A percentile compares a stretch with the other conserved stretches of the same genome.
These are phyloP conservation scores for Nitzschia inconspicua DNA, from an alignment of 108 stramenopile species.

Conservation along the genomic window DNA sequence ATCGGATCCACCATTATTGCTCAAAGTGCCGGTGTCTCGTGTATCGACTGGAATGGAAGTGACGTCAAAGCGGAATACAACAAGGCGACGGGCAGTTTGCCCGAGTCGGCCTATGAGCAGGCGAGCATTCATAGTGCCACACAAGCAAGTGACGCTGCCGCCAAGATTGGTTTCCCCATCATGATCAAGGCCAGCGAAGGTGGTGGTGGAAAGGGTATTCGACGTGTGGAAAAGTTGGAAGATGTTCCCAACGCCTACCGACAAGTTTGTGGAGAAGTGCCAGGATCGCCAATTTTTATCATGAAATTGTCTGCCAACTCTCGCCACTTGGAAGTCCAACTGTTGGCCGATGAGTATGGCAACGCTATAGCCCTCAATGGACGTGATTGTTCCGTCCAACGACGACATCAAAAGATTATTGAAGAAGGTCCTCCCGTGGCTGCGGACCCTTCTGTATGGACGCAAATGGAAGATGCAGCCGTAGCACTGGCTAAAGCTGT, in stretches of 20 bases:
- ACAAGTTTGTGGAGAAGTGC: conserved; percentile 98
- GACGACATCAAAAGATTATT: conserved; percentile 98
- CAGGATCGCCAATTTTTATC: conserved; percentile 98
- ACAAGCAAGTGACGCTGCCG: conserved; percentile 75
- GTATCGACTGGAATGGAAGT: conserved; percentile 97
- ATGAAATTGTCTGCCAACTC: conserved; percentile 90
- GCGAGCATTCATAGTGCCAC: conserved; percentile 81
- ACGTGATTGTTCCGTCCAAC: conserved; percentile 98
- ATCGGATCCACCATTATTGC: conserved; percentile 99
- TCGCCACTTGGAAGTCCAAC: conserved; percentile 98
- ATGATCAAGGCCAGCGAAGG: conserved; percentile 99
- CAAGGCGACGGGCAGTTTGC: conserved; percentile 66
- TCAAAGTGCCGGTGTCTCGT: conserved; percentile 96
- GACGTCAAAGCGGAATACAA: conserved; percentile 81
- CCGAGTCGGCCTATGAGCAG: conserved; percentile 80
- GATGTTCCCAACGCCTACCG: conserved; percentile 90
- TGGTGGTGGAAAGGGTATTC: conserved; percentile 99
- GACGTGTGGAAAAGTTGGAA: conserved; percentile 61
- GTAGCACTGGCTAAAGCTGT: conserved; percentile 96
- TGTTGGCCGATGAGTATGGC: conserved; percentile 96
- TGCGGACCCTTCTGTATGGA: conserved; percentile 90
- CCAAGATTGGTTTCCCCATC: conserved; percentile 94
- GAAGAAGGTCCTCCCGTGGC: conserved; percentile 99
- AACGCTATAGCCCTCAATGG: conserved; percentile 98
- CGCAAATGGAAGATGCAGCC: conserved; percentile 96